Evolutionary conservation across 768 basidiomycete species (phyloP), one percentile per base, ranked within the genome.

Genomic region (Phylloporus sp.): DNA sequence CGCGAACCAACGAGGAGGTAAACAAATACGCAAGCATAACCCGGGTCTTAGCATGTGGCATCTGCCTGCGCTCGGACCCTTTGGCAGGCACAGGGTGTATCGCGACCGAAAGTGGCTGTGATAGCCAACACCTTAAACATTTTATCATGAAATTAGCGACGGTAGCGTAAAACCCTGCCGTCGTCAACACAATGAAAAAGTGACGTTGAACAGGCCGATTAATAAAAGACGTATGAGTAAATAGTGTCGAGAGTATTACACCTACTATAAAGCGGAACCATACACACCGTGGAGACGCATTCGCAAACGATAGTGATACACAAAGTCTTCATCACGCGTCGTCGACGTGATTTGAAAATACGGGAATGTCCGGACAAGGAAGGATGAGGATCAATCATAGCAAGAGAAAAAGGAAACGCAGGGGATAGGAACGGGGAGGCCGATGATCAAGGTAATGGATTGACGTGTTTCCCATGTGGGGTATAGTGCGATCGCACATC

Each of bases 381-480:
- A 47, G 29, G 52, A 49, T 46, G 50, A 53, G 53, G 51, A 58
- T 61, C 48, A 55, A 42, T 49, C 50, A 60, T 51, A 52, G 47
- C 46, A 34, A 40, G 37, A 32, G 38, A 39, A 36, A 59, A 55
- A 44, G 40, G 48, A 49, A 58, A 52, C 42, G 47, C 46, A 48
- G 51, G 43, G 35, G 43, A 44, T 47, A 48, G 48, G 38, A 49
- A 52, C 35, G 43, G 53, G 42, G 41, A 49, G 42, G 49, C 45
- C 52, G 48, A 54, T 54, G 54, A 62, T 74, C 68, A 78, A 57
- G 77, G 66, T 50, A 76, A 60, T 40, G 70, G 60, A 53, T 74
- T 73, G 44, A 78, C 65, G 52, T 72, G 72, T 45, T 72, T 74
- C 61, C 77, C 78, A 46, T 71, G 66, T 48, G 66, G 46, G 62